These are phyloP conservation scores for Viola pubescens DNA, from an alignment of 441 rosid genomes.

Conservation along the genomic window DNA sequence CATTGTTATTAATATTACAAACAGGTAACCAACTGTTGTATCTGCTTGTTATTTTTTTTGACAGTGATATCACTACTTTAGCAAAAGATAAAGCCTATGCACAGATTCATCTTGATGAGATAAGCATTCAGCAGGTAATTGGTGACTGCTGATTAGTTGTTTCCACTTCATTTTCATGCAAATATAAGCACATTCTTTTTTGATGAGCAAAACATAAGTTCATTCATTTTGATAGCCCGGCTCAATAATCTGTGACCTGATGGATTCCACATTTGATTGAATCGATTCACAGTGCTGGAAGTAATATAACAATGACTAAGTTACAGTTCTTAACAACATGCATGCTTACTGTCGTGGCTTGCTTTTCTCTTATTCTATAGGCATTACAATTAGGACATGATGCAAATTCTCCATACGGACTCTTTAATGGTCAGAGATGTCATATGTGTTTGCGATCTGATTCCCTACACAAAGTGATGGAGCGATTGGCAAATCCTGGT, in stretches of 20 bases:
- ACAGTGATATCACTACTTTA: constrained; percentile 95
- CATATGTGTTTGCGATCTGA: constrained; percentile 66
- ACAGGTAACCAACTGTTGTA: not conserved
- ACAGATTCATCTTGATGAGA: constrained; percentile 83
- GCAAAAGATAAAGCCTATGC: constrained; percentile 94
- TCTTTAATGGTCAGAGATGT: constrained; percentile 66
- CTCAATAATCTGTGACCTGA: not conserved
- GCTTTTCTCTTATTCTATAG: constrained; percentile 28
- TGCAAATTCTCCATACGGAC: constrained; percentile 44
- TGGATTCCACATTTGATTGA: not conserved
- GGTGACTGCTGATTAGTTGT: constrained; percentile 1
- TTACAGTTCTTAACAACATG: not conserved
- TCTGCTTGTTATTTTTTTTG: not conserved
- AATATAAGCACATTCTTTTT: not conserved
- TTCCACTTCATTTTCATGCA: not conserved
- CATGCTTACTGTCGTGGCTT: not conserved
- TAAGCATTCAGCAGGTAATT: constrained; percentile 83
- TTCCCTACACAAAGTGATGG: constrained; percentile 54
- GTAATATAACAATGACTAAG: not conserved
- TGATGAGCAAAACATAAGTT: not conserved
- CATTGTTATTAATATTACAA: not conserved
- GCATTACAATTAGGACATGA: constrained; percentile 96
- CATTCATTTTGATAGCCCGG: no score
- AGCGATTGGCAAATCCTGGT: constrained; percentile 81
- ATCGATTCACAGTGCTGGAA: not conserved